A percentile compares a stretch with the other conserved stretches of the same genome.
Conservation (phyloP, 2,329 filamentous ascomycete genomes). For the Akanthomyces lecanii region DNA sequence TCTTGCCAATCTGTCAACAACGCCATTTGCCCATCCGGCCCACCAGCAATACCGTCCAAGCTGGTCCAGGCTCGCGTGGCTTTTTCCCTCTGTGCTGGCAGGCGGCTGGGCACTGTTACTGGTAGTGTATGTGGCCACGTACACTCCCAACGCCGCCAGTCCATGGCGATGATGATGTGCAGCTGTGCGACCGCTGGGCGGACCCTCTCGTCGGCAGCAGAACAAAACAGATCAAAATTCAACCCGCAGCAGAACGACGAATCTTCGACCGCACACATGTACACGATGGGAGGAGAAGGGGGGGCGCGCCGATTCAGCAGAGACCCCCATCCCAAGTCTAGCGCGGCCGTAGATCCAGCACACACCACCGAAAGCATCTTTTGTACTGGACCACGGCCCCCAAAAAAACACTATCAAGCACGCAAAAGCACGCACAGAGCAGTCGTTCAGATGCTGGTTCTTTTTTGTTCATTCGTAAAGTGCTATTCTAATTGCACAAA, state of each 20-base stretch:
- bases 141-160: too few relatives aligned
- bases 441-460: not conserved
- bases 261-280: too few relatives aligned
- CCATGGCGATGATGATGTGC: too few relatives aligned
- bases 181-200: too few relatives aligned
- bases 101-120: not conserved
- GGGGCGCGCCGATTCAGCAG: not conserved
- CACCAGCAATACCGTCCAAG: not conserved
- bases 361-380: not conserved
- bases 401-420: not conserved
- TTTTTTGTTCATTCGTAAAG: too few relatives aligned
- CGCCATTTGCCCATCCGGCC: constrained; percentile 1
- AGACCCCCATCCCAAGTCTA: not conserved
- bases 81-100: not conserved
- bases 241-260: too few relatives aligned
- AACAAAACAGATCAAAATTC: too few relatives aligned
- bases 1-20: constrained; percentile 1
- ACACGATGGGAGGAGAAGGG: not conserved
- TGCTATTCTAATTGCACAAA: too few relatives aligned
- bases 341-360: not conserved
- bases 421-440: not conserved
- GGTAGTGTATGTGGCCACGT: too few relatives aligned
- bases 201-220: too few relatives aligned
- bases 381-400: not conserved
- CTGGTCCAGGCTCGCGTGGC: not conserved